phyloP scores from a whole-genome alignment of 2,329 filamentous ascomycete genomes.

The Thermoascus crustaceus region DNA sequence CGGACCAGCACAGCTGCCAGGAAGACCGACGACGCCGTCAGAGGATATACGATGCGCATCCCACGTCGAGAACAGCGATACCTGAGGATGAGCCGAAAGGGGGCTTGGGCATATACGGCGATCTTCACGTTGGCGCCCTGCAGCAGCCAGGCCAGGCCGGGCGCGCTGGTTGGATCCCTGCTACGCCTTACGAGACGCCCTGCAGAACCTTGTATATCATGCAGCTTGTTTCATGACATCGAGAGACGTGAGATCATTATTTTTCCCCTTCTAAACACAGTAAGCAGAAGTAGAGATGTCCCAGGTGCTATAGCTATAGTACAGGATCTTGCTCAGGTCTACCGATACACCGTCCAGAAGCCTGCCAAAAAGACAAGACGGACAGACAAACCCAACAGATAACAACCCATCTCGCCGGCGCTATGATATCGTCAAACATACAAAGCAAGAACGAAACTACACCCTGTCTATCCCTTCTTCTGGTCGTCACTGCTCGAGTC shows the following conservation, averaged over 20 bases:
- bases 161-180: conserved; percentile 8
- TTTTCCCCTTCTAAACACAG: too few relatives aligned
- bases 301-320: conserved; percentile 9
- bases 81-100: neutral
- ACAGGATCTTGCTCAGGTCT: conserved; percentile 2
- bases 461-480: conserved; percentile 36
- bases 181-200: conserved; percentile 9
- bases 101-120: too few relatives aligned
- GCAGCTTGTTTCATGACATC: neutral
- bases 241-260: too few relatives aligned
- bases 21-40: too few relatives aligned
- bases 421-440: conserved; percentile 13
- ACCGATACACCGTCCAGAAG: conserved; percentile 2
- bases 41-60: neutral
- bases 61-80: neutral
- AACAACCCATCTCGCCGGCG: conserved; percentile 13
- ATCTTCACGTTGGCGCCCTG: too few relatives aligned
- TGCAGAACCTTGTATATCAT: conserved; percentile 6
- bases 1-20: too few relatives aligned
- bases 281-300: conserved; percentile 9
- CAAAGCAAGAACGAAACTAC: conserved; percentile 2
- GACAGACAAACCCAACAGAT: conserved; percentile 4
- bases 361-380: conserved; percentile 4
- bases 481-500: conserved; percentile 20
- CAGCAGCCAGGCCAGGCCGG: conserved; percentile 2